Evolutionary conservation across 345 rosid species (phyloP).

Genomic region (Eutrema japonicum): DNA sequence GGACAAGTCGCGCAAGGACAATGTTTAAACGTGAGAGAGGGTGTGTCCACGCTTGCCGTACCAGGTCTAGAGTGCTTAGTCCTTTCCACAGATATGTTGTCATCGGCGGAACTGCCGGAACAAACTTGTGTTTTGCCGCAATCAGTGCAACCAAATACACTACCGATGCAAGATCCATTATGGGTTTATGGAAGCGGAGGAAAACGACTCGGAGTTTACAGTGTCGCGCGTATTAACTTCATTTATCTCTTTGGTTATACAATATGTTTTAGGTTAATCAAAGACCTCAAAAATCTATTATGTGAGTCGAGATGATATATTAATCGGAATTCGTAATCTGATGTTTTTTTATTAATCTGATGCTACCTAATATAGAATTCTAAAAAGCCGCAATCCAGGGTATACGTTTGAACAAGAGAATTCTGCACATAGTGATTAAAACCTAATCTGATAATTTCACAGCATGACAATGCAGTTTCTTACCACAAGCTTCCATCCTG

Average conservation of each 20-base stretch:
- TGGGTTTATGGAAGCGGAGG: slow-evolving; percentile 38
- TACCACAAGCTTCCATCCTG: too few relatives aligned
- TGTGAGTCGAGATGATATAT: slow-evolving; percentile 5
- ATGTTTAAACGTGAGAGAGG: slow-evolving; percentile 44
- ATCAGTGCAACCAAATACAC: slow-evolving; percentile 26
- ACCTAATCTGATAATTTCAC: too few relatives aligned
- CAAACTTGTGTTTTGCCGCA: slow-evolving; percentile 27
- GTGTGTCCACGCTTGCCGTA: slow-evolving; percentile 38
- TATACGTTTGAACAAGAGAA: too few relatives aligned
- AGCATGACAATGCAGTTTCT: too few relatives aligned
- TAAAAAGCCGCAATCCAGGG: too few relatives aligned
- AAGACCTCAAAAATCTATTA: background rate
- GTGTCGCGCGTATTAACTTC: background rate
- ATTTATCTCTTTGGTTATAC: slow-evolving; percentile 8
- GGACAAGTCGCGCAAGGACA: slow-evolving; percentile 40
- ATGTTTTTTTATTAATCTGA: too few relatives aligned
- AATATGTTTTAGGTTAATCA: slow-evolving; percentile 20
- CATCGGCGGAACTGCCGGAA: slow-evolving; percentile 1
- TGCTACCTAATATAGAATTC: too few relatives aligned
- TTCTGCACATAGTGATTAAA: too few relatives aligned
- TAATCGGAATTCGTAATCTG: too few relatives aligned
- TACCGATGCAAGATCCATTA: slow-evolving; percentile 29
- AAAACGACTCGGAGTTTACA: background rate
- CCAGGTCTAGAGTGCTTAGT: slow-evolving; percentile 43
- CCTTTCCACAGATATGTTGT: slow-evolving; percentile 25